Evolutionary conservation across 2,329 filamentous ascomycete species (phyloP).

Genomic region (Talaromyces sp.): DNA sequence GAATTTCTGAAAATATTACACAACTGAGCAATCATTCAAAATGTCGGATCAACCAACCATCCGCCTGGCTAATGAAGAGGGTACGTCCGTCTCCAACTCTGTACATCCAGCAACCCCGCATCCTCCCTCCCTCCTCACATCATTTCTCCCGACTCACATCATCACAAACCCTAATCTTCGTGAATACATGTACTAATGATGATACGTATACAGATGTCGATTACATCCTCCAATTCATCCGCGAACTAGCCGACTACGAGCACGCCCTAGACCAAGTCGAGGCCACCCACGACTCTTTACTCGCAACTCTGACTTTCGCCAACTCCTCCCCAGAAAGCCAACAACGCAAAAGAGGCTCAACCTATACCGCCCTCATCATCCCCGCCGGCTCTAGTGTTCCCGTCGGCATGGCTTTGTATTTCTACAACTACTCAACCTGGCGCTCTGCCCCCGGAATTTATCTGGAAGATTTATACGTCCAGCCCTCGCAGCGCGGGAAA

Average conservation of each 20-base stretch:
- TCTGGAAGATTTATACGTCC: conserved; percentile 88
- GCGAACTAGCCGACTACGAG: conserved; percentile 84
- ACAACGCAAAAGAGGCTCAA: conserved; percentile 53
- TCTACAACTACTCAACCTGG: conserved; percentile 97
- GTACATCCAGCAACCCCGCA: too few species aligned
- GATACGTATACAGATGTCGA: conserved; percentile 61
- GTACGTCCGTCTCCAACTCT: conserved; percentile 22
- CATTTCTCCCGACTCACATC: too few species aligned
- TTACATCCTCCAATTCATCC: conserved; percentile 75
- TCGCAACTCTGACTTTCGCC: conserved; percentile 74
- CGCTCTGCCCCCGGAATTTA: conserved; percentile 81
- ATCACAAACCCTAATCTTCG: too few species aligned
- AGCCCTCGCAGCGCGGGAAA: conserved; percentile 63
- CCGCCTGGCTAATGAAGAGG: conserved; percentile 40
- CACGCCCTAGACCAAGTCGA: conserved; percentile 69
- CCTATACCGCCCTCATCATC: conserved; percentile 70
- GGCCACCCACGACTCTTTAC: conserved; percentile 72
- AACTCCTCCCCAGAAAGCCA: conserved; percentile 35
- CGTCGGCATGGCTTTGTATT: conserved; percentile 84
- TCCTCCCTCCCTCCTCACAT: too few species aligned
- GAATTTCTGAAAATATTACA: too few species aligned
- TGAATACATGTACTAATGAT: too few species aligned
- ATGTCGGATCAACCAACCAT: conserved; percentile 39
- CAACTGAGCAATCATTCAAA: too few species aligned
- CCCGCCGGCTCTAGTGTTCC: conserved; percentile 41